Base-by-base conservation (phyloP, 768 basidiomycete species). In the Boletus reticulatus region DNA sequence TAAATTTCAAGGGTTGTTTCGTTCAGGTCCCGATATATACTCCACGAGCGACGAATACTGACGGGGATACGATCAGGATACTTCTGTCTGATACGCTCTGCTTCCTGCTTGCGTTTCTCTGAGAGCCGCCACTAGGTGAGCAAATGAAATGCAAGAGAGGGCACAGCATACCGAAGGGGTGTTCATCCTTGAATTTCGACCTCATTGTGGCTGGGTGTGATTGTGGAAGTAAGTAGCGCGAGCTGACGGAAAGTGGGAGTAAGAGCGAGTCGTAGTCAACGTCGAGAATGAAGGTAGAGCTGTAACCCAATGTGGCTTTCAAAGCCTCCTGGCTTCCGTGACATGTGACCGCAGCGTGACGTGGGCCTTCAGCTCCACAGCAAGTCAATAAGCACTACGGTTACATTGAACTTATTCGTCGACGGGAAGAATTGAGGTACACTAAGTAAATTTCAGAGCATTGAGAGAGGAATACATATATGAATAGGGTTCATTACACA, bases 71-170 rank as follows among this genome's bases (percentile, higher is more conserved):
- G 87, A 80, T 98, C 97, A 32, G 90, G 91, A 71, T 99, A 99
- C 80, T 99, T 99, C 84, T 95, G 92, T 61, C 96, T 81, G 68
- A 98, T 98, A 55, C 96, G 88, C 81, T 98, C 95, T 34, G 96
- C 96, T 72, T 98, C 96, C 42, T 93, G 94, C 82, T 98, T 98
- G 82, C 96, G 92, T 80, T 98, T 98, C 86, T 97, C 96, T 98
- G 67, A 41, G 53, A 42, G 60, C 51, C 38, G 50, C 50, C 56
- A 57, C 51, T 32, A 48, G 37, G 54, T 56, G 45, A 66, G 64
- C 56, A 55, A 63, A 73, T 77, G 68, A 76, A 69, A 67, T 60
- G 56, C 71, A 62, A 62, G 48, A 56, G 43, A 58, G 56, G 34
- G 57, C 55, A 60, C 56, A 57, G 60, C 64, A 67, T 62, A 96